These are phyloP conservation scores for Mimosa pudica DNA, from an alignment of 306 rosid genomes.

Conservation along the genomic window DNA sequence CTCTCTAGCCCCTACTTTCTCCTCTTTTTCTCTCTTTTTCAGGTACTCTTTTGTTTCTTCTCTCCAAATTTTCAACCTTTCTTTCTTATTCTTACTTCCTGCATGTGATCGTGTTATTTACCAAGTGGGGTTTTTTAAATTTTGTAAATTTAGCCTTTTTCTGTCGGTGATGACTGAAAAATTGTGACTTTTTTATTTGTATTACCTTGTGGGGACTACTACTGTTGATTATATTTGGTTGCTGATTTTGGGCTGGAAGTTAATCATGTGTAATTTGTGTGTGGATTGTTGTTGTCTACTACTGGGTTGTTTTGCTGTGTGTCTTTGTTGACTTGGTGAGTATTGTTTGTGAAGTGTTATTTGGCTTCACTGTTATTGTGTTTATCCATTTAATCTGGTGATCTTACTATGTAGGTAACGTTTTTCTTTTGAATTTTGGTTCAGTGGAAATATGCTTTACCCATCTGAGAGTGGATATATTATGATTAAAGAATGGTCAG, in stretches of 20 bases:
- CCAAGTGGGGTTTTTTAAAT: constrained; percentile 41
- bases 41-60: constrained; percentile 37
- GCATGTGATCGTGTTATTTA: constrained; percentile 32
- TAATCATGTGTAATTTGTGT: background rate
- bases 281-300: background rate
- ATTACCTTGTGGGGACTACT: background rate
- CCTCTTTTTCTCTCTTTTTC: background rate
- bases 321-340: constrained; percentile 28
- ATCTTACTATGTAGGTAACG: background rate
- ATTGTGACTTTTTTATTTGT: background rate
- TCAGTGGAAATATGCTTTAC: background rate
- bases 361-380: constrained; percentile 9
- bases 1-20: constrained; percentile 26
- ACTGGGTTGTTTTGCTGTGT: background rate
- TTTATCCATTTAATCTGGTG: background rate
- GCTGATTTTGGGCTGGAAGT: constrained; percentile 30
- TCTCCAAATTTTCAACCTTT: background rate
- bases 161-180: constrained; percentile 24
- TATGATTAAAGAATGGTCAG: constrained; percentile 4
- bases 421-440: constrained; percentile 23
- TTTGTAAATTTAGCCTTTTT: constrained; percentile 11
- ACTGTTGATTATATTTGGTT: background rate
- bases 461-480: background rate
- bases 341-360: constrained; percentile 22
- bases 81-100: background rate